phyloP scores from a whole-genome alignment of 495 filamentous ascomycete species.

The Neurospora tetraspora region DNA sequence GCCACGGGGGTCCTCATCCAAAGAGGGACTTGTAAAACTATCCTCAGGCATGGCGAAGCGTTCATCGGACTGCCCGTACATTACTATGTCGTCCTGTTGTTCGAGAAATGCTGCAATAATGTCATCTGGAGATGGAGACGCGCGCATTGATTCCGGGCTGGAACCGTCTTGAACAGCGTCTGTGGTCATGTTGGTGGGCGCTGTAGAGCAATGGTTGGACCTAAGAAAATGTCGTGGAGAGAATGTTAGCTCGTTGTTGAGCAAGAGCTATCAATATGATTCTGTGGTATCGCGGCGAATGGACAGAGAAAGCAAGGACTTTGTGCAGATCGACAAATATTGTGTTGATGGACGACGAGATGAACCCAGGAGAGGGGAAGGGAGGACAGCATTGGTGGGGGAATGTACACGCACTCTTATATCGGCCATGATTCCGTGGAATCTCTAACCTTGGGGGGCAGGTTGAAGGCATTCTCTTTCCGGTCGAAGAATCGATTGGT shows the following conservation, averaged over 20 bases:
- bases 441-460: not conserved
- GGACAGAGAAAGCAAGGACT: not conserved
- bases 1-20: not conserved
- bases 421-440: not conserved
- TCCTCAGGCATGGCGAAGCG: not conserved
- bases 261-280: not conserved
- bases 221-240: not conserved
- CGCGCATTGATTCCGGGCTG: not conserved
- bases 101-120: not conserved
- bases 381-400: not conserved
- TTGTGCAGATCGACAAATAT: not conserved
- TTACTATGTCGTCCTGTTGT: not conserved
- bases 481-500: not conserved
- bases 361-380: not conserved
- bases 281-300: not conserved
- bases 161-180: not conserved
- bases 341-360: not conserved
- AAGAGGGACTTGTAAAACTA: not conserved
- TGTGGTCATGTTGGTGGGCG: not conserved
- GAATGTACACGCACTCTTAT: not conserved
- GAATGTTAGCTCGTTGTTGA: not conserved
- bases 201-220: not conserved
- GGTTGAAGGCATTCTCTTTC: too few species aligned
- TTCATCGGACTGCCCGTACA: not conserved
- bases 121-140: not conserved